Percentiles rank a stretch among this genome's conserved stretches.
Conservation (phyloP, 306 rosid species). For the Biancaea sappan region DNA sequence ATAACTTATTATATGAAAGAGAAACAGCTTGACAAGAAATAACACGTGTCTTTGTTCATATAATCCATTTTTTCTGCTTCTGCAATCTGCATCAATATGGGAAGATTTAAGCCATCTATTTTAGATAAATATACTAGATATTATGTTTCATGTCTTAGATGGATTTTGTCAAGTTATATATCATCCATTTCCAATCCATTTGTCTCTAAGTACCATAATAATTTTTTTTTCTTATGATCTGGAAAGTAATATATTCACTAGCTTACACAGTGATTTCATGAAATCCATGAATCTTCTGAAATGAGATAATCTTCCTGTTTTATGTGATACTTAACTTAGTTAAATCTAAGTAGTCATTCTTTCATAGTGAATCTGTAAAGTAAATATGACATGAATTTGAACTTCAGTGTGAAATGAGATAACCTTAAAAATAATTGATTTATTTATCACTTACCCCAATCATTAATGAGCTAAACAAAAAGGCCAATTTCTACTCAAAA, state of each 20-base stretch:
- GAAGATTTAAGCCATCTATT: neutral
- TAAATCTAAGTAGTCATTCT: neutral
- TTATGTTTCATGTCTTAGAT: neutral
- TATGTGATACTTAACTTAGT: neutral
- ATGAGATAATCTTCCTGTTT: neutral
- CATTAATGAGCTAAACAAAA: conserved; percentile 7
- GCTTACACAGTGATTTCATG: too few relatives aligned
- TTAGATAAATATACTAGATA: neutral
- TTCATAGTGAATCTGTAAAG: neutral
- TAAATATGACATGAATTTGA: conserved; percentile 1
- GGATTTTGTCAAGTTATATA: neutral
- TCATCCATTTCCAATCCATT: too few relatives aligned
- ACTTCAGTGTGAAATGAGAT: neutral
- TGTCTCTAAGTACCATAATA: too few relatives aligned
- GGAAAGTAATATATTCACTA: too few relatives aligned
- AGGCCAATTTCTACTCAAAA: conserved; percentile 1
- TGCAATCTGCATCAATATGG: neutral
- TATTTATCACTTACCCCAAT: neutral
- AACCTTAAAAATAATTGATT: neutral
- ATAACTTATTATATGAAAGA: neutral
- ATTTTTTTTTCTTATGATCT: too few relatives aligned
- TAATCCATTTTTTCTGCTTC: neutral
- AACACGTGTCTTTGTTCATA: neutral
- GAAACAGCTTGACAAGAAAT: neutral
- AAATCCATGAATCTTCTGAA: neutral